Conservation (phyloP, 306 rosid species). For the Clitoria ternatea region DNA sequence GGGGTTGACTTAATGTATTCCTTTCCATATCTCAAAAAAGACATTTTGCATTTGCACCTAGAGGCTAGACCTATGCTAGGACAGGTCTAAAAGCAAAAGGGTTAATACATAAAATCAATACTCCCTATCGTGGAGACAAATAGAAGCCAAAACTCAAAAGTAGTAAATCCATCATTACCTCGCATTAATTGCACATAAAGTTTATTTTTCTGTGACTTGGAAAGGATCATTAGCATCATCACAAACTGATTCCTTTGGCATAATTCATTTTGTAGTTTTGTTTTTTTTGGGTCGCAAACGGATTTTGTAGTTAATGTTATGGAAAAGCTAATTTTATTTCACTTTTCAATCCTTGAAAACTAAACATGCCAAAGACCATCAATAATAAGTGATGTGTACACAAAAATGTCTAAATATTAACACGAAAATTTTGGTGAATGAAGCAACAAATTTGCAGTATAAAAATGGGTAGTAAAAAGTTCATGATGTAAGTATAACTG, state of each 20-base stretch:
- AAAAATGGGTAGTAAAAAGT: neutral
- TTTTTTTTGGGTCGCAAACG: no score
- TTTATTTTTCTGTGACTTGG: slow-evolving; percentile 3
- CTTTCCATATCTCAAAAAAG: neutral
- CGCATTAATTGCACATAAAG: neutral
- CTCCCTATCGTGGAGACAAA: neutral
- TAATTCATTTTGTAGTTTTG: neutral
- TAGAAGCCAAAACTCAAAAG: slow-evolving; percentile 2
- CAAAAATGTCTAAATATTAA: neutral
- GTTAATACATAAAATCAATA: neutral
- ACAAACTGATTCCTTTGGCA: neutral
- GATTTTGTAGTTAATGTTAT: neutral
- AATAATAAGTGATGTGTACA: neutral
- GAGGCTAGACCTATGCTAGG: neutral
- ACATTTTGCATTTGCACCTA: neutral
- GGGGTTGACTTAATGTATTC: neutral
- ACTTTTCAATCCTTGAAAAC: neutral
- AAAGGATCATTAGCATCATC: neutral
- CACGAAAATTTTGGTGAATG: neutral
- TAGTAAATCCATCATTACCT: neutral
- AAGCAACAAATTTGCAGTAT: neutral
- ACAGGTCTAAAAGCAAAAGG: neutral
- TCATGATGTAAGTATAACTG: neutral
- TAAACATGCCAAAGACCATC: neutral
- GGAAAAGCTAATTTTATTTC: neutral